Conservation (phyloP, 257 asterid genomes). For the Ehretia macrophylla region DNA sequence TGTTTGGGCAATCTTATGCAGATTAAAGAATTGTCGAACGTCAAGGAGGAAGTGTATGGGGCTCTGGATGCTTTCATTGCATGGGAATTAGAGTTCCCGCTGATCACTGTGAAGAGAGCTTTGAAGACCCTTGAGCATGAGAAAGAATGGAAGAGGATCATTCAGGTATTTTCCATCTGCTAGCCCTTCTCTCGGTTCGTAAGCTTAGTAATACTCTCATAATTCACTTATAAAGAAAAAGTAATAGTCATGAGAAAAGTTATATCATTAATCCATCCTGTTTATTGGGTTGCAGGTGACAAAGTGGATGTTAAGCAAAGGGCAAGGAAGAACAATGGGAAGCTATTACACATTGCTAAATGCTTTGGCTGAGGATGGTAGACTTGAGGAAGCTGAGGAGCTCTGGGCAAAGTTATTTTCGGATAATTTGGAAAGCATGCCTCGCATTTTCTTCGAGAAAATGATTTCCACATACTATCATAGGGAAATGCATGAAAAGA, state of each 20-base stretch:
- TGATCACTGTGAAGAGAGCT: slow-evolving; percentile 89
- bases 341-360: slow-evolving; percentile 73
- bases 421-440: slow-evolving; percentile 81
- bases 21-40: slow-evolving; percentile 86
- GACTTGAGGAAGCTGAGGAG: slow-evolving; percentile 92
- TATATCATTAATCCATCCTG: no score
- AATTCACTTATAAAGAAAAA: no score
- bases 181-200: slow-evolving; percentile 4
- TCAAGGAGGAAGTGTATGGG: slow-evolving; percentile 93
- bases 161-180: no score
- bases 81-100: slow-evolving; percentile 97
- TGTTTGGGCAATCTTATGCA: slow-evolving; percentile 13
- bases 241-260: no score
- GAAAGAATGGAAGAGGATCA: slow-evolving; percentile 85
- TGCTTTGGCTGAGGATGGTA: slow-evolving; percentile 86
- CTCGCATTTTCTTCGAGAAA: slow-evolving; percentile 78
- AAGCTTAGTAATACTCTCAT: no score
- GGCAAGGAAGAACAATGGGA: slow-evolving; percentile 98
- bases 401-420: slow-evolving; percentile 75
- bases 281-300: no score
- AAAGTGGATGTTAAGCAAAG: slow-evolving; percentile 97
- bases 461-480: slow-evolving; percentile 70
- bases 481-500: slow-evolving; percentile 70
- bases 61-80: slow-evolving; percentile 95
- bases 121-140: slow-evolving; percentile 71